Percentiles rank a stretch among this genome's conserved stretches.
phyloP scores from a whole-genome alignment of 2,329 filamentous ascomycete genomes.

The Aureobasidium zeae region DNA sequence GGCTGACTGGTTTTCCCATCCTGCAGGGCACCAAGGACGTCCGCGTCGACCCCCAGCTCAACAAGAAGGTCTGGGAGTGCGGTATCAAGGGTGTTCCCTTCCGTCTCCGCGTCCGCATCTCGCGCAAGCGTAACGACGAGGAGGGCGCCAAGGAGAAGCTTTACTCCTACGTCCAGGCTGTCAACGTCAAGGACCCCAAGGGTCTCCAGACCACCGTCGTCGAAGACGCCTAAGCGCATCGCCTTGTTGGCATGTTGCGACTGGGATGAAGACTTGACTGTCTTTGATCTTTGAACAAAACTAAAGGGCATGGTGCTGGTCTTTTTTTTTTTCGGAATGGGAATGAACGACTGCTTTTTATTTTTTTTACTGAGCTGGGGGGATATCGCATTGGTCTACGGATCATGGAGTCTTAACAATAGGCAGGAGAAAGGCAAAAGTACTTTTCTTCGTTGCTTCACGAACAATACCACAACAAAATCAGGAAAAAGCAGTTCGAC shows the following conservation, averaged over 20 bases:
- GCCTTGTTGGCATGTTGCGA: background rate
- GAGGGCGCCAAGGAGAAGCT: constrained; percentile 99
- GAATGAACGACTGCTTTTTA: constrained; percentile 15
- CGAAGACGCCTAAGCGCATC: constrained; percentile 46
- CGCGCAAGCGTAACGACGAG: constrained; percentile 99
- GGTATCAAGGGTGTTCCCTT: constrained; percentile 98
- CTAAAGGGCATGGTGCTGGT: constrained; percentile 9
- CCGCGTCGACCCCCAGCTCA: constrained; percentile 94
- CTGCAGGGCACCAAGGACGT: constrained; percentile 87
- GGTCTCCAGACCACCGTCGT: constrained; percentile 89
- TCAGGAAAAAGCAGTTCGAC: constrained; percentile 15
- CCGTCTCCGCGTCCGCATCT: constrained; percentile 96
- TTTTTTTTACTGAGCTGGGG: constrained; percentile 16
- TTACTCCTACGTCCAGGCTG: constrained; percentile 98
- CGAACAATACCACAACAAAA: constrained; percentile 15
- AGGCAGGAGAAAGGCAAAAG: constrained; percentile 12
- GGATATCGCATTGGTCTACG: constrained; percentile 5
- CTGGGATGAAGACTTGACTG: constrained; percentile 9
- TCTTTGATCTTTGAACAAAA: background rate
- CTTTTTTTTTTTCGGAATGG: constrained; percentile 9
- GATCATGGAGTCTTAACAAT: constrained; percentile 16
- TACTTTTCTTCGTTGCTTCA: constrained; percentile 15
- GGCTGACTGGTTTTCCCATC: constrained; percentile 9
- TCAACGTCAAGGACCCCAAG: constrained; percentile 99
- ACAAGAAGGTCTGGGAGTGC: constrained; percentile 99